Conservation (phyloP, 768 basidiomycete species). For the Cantharellus anzutake region DNA sequence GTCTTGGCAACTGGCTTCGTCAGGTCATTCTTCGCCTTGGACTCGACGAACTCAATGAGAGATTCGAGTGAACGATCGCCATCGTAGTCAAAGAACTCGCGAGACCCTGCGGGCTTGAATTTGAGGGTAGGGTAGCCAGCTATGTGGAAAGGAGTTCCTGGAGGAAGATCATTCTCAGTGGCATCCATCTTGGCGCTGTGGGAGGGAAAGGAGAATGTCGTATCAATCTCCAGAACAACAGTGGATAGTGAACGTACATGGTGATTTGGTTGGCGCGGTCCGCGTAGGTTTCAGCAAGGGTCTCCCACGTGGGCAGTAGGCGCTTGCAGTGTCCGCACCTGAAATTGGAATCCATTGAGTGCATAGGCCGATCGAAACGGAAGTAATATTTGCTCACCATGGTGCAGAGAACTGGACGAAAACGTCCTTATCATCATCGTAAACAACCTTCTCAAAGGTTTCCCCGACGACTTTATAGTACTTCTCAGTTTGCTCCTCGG, state of each 20-base stretch:
- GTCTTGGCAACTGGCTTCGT: not conserved
- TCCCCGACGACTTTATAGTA: constrained; percentile 75
- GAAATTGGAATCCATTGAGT: not conserved
- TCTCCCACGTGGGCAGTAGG: constrained; percentile 86
- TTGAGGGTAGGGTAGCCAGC: constrained; percentile 88
- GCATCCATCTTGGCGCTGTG: constrained; percentile 87
- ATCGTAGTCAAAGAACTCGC: constrained; percentile 80
- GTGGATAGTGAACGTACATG: constrained; percentile 34
- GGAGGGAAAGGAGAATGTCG: not conserved
- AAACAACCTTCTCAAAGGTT: constrained; percentile 72
- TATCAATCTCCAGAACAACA: not conserved
- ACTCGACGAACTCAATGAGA: constrained; percentile 65
- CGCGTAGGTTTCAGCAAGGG: constrained; percentile 69
- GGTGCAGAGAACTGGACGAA: constrained; percentile 95
- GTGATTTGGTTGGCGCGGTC: constrained; percentile 49
- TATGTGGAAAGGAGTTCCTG: constrained; percentile 71
- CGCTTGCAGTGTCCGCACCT: constrained; percentile 96
- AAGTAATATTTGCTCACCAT: constrained; percentile 40
- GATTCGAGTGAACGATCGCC: constrained; percentile 83
- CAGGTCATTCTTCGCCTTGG: constrained; percentile 46
- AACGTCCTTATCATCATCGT: constrained; percentile 80
- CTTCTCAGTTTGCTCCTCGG: constrained; percentile 60
- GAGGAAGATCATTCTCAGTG: constrained; percentile 87
- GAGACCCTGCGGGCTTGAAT: constrained; percentile 79
- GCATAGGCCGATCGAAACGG: not conserved